Evolutionary conservation across 192 early-diverging fungal species (phyloP), one percentile per base, ranked within the genome.

Genomic region (Coemansia sp.): DNA sequence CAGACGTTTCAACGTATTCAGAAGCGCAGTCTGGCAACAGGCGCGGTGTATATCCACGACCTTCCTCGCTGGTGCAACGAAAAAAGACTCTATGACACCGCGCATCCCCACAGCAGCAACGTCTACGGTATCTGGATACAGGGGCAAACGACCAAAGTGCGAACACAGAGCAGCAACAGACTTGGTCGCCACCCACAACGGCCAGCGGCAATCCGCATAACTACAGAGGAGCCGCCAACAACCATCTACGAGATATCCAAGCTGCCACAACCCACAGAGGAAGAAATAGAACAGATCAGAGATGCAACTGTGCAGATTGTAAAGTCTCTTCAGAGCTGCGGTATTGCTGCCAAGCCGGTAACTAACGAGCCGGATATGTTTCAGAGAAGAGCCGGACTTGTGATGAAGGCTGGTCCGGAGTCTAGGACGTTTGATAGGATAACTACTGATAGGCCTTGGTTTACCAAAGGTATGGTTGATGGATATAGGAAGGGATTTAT

Each of bases 401-500:
- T 70, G 5, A 18, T 72, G 60, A 62, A 70, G 10, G 34, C 45
- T 34, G 76, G 76, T 25, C 49, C 34, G 4, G 36, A 54, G 2
- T 69, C 70, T 3, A 56, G 76, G 40, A 14, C 45, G 22, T 79
- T 79, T 61, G 77, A 79, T 31, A 18, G 22, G 57, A 33, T 16
- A 5, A 73, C 72, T 3, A 68, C 77, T 4, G 16, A 32, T 5
- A 63, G 17, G 45, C 77, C 72, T 7, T 16, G 49, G 8, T 64
- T 61, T 42, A 74, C 68, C 0, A 38, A 48, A 6, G 77, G 77
- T 14, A 60, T 79, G 68, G n/a, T 79, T 12, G 68, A 79, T n/a
- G 77, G 77, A 18, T 79, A 79, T 31, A 30, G 77, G 11, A 6
- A 57, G 17, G 77, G 77, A 20, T 79, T 73, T 54, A 38, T 45